phyloP scores from a whole-genome alignment of 805 yeast genomes.

The Schwanniomyces yamadae region DNA sequence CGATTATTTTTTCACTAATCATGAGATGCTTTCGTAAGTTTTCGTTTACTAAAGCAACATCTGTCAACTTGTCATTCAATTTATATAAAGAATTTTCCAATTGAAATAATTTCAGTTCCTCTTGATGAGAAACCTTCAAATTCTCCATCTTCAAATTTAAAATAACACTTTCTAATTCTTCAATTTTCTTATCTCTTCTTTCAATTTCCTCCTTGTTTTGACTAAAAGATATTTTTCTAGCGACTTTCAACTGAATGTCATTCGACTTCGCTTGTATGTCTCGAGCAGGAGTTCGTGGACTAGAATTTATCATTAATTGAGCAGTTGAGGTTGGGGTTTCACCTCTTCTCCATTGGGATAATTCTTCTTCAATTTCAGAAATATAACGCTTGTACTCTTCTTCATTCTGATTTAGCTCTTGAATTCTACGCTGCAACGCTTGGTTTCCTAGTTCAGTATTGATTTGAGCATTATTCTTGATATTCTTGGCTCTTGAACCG shows the following conservation, averaged over 20 bases:
- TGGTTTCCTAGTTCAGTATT: slow-evolving; percentile 56
- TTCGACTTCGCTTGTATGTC: neutral
- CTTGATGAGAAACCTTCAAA: slow-evolving; percentile 34
- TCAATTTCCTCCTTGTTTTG: slow-evolving; percentile 19
- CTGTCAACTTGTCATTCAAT: slow-evolving; percentile 56
- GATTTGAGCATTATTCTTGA: slow-evolving; percentile 62
- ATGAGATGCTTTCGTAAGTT: slow-evolving; percentile 55
- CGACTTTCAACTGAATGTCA: neutral
- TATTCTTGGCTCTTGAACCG: slow-evolving; percentile 69
- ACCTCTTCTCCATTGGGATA: slow-evolving; percentile 36
- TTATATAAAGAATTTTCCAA: slow-evolving; percentile 59
- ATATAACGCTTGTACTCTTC: slow-evolving; percentile 31
- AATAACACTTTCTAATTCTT: slow-evolving; percentile 28
- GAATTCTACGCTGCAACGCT: slow-evolving; percentile 44
- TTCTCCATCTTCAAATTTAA: slow-evolving; percentile 29
- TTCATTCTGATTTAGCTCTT: slow-evolving; percentile 34
- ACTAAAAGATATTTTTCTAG: neutral
- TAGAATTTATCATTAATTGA: neutral
- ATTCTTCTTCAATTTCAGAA: slow-evolving; percentile 41
- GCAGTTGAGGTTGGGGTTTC: slow-evolving; percentile 3
- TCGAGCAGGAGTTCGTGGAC: slow-evolving; percentile 13
- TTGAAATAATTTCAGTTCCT: slow-evolving; percentile 49
- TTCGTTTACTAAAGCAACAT: slow-evolving; percentile 61
- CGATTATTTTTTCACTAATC: slow-evolving; percentile 55
- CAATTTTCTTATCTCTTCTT: slow-evolving; percentile 28